Evolutionary conservation across 192 early-diverging fungal species (phyloP).

Genomic region (Coemansia sp.): DNA sequence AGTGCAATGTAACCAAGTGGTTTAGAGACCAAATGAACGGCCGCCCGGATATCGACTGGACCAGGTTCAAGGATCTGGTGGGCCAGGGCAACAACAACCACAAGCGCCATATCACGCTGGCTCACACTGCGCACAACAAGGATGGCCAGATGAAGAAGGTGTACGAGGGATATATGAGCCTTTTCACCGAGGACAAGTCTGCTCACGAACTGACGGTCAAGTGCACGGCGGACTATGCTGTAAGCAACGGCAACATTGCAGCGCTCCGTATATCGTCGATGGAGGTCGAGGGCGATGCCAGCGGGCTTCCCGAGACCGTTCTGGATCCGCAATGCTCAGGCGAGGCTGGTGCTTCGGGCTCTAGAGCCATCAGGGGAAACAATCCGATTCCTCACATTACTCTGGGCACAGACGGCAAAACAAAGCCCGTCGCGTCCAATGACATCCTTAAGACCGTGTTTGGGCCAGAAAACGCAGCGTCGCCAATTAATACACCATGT

Average conservation of each 20-base stretch:
- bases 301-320: conserved; percentile 11
- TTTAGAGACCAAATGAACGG: conserved; percentile 17
- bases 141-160: conserved; percentile 26
- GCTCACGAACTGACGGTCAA: conserved; percentile 4
- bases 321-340: neutral
- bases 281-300: conserved; percentile 3
- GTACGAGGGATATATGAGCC: conserved; percentile 27
- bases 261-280: conserved; percentile 39
- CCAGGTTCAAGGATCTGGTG: conserved; percentile 19
- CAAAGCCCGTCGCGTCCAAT: conserved; percentile 38
- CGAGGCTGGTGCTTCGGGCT: neutral
- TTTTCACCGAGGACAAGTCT: conserved; percentile 16
- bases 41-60: conserved; percentile 15
- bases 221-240: conserved; percentile 52
- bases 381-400: conserved; percentile 50
- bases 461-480: conserved; percentile 31
- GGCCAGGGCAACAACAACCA: conserved; percentile 1
- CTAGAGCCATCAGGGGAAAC: neutral
- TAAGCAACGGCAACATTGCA: conserved; percentile 51
- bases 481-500: conserved; percentile 16
- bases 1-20: conserved; percentile 17
- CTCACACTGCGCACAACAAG: conserved; percentile 35
- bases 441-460: conserved; percentile 42
- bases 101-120: conserved; percentile 56
- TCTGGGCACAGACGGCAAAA: conserved; percentile 19